phyloP scores from a whole-genome alignment of 768 basidiomycete genomes.

The Trametes cingulata region DNA sequence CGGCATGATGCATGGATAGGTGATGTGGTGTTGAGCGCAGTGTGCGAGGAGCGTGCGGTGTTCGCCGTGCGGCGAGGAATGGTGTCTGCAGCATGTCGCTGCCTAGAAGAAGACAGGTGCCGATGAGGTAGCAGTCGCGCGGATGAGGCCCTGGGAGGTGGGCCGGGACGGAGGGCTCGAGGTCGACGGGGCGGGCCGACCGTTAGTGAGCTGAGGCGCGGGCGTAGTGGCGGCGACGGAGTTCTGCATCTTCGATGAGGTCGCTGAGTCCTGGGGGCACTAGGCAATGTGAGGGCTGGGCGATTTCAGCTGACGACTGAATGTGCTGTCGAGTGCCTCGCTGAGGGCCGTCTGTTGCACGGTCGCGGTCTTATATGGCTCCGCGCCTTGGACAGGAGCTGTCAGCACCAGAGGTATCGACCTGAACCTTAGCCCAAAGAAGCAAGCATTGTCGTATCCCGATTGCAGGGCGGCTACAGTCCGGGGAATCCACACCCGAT shows the following conservation, averaged over 20 bases:
- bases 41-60: background rate
- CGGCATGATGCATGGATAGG: background rate
- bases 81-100: background rate
- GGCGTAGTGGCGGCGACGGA: background rate
- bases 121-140: conserved; percentile 19
- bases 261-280: background rate
- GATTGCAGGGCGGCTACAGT: conserved; percentile 10
- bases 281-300: background rate
- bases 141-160: conserved; percentile 16
- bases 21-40: background rate
- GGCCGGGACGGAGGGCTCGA: conserved; percentile 11
- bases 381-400: conserved; percentile 16
- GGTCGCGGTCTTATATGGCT: conserved; percentile 7
- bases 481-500: conserved; percentile 19
- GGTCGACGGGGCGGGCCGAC: conserved; percentile 5
- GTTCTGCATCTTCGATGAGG: conserved; percentile 13
- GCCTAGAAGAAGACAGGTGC: conserved; percentile 26
- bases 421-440: conserved; percentile 15
- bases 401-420: conserved; percentile 2
- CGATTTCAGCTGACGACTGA: background rate
- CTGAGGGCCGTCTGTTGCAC: background rate
- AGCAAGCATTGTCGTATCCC: conserved; percentile 12
- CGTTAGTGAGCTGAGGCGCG: conserved; percentile 9
- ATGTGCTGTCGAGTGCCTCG: background rate
- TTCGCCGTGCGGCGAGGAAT: background rate